Conservation (phyloP, 768 basidiomycete genomes). For the Cystobasidium onofrii region DNA sequence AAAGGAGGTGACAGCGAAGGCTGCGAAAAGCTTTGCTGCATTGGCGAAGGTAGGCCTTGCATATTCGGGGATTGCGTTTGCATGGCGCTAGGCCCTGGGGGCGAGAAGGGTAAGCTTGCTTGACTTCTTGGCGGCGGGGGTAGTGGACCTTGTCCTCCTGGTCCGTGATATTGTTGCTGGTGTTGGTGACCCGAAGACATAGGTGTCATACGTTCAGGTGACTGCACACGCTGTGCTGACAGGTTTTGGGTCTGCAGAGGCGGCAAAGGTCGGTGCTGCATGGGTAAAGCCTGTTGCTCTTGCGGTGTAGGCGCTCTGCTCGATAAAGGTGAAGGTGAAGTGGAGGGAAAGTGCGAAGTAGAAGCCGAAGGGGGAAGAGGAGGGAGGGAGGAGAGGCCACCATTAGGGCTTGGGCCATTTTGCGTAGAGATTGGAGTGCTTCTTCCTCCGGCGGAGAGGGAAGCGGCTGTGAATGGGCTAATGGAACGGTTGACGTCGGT, state of each 20-base stretch:
- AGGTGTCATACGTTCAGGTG: not conserved
- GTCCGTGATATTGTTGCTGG: not conserved
- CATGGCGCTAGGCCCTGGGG: not conserved
- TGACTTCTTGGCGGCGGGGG: not conserved
- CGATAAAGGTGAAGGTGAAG: slow-evolving; percentile 5
- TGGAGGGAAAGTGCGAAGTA: slow-evolving; percentile 21
- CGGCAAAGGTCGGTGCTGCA: not conserved
- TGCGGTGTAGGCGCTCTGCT: slow-evolving; percentile 17
- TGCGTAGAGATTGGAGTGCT: not conserved
- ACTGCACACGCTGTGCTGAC: not conserved
- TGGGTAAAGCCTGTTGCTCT: not conserved
- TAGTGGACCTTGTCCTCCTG: not conserved
- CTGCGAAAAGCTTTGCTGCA: not conserved
- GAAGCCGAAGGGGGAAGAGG: slow-evolving; percentile 23
- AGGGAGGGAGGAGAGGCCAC: not conserved
- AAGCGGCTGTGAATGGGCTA: slow-evolving; percentile 7
- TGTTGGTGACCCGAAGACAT: not conserved
- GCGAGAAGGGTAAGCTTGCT: not conserved
- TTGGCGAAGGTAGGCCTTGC: not conserved
- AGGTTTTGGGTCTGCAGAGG: not conserved
- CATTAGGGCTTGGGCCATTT: not conserved
- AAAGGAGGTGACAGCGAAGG: not conserved
- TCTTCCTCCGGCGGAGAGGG: not conserved
- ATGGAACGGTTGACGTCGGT: slow-evolving; percentile 14
- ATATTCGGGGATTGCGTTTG: not conserved